Evolutionary conservation across 495 filamentous ascomycete species (phyloP).

Genomic region (Hypoxylon subgilvum): DNA sequence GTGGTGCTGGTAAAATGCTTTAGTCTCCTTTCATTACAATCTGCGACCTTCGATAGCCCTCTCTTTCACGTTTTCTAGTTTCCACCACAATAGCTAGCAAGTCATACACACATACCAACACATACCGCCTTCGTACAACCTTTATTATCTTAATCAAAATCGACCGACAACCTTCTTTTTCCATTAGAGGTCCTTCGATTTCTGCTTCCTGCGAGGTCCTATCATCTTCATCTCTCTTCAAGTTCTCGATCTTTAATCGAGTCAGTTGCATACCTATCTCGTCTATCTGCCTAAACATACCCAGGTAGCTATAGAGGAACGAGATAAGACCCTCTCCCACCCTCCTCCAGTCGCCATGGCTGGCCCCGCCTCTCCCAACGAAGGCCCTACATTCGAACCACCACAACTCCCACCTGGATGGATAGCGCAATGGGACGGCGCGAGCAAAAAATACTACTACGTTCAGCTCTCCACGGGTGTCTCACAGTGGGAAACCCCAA

Average conservation of each 20-base stretch:
- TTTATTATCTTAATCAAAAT: slow-evolving; percentile 3
- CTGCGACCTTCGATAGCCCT: slow-evolving; percentile 29
- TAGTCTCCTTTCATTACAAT: slow-evolving; percentile 25
- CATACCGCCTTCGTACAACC: neutral
- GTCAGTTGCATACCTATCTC: slow-evolving; percentile 9
- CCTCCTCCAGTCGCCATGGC: slow-evolving; percentile 46
- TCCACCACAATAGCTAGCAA: slow-evolving; percentile 5
- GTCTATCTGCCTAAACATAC: slow-evolving; percentile 8
- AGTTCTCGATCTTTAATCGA: slow-evolving; percentile 5
- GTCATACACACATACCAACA: neutral
- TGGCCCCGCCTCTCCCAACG: slow-evolving; percentile 63
- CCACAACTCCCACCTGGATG: slow-evolving; percentile 74
- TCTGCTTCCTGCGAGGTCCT: neutral
- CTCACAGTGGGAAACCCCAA: slow-evolving; percentile 80
- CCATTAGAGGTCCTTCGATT: neutral
- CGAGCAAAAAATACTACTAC: slow-evolving; percentile 76
- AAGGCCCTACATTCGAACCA: slow-evolving; percentile 73
- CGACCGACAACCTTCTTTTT: slow-evolving; percentile 15
- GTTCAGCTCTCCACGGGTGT: slow-evolving; percentile 76
- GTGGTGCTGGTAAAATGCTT: slow-evolving; percentile 4
- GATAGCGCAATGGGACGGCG: slow-evolving; percentile 84
- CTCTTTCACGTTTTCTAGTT: slow-evolving; percentile 32
- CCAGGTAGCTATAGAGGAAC: slow-evolving; percentile 15
- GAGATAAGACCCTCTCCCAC: slow-evolving; percentile 32
- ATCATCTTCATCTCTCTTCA: neutral